Evolutionary conservation across 495 filamentous ascomycete species (phyloP).

Genomic region (Penicillium desertorum): DNA sequence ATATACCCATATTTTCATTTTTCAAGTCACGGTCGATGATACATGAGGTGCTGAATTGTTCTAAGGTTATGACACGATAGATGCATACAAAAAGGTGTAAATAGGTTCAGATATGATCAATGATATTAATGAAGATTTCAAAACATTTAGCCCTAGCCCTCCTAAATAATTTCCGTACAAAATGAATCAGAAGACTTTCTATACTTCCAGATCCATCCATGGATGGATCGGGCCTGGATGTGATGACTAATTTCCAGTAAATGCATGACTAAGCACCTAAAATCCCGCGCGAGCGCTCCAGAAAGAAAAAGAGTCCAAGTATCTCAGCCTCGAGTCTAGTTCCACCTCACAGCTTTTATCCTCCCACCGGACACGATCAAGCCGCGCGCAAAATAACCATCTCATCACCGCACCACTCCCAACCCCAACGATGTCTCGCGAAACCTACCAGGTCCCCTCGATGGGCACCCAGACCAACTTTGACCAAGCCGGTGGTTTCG

Average conservation of each 20-base stretch:
- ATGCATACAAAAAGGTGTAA: background rate
- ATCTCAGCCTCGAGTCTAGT: background rate
- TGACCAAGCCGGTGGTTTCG: conserved; percentile 32
- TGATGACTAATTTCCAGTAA: conserved; percentile 12
- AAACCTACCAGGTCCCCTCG: conserved; percentile 52
- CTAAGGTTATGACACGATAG: background rate
- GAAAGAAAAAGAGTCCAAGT: conserved; percentile 13
- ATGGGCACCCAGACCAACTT: conserved; percentile 41
- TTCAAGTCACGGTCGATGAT: conserved; percentile 4
- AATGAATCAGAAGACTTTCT: background rate
- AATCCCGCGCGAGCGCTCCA: conserved; percentile 10
- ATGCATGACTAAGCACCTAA: conserved; percentile 11
- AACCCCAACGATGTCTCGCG: conserved; percentile 43
- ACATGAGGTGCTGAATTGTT: background rate
- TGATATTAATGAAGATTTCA: background rate
- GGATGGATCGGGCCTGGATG: background rate
- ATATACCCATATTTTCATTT: conserved; percentile 23
- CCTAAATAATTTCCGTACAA: background rate
- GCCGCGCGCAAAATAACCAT: background rate
- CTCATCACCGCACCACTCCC: background rate
- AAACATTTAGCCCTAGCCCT: background rate
- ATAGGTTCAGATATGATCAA: background rate
- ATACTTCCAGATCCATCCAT: conserved; percentile 1
- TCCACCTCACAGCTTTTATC: background rate
- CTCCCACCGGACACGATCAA: background rate